Base-by-base conservation (phyloP, 768 basidiomycete species). In the Mycena crocata region DNA sequence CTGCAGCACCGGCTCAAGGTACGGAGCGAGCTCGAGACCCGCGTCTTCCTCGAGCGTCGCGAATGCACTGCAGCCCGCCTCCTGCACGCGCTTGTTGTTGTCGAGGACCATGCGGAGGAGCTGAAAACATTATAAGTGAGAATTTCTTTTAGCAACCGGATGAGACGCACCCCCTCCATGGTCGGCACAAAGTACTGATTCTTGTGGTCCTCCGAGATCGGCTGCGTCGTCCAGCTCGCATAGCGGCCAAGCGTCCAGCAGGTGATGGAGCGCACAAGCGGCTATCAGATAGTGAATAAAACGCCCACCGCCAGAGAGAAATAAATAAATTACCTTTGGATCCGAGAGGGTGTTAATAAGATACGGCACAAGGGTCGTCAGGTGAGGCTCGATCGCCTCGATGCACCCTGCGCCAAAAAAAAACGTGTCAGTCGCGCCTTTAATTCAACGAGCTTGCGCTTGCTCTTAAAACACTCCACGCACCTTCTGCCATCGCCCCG, bases 161-260 rank as follows among this genome's bases (percentile, higher is more conserved):
- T 8, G 44, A 31, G 64, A 81, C 79, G 62, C 74, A 99, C 97
- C 23, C 96, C 98, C 85, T 99, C 98, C 90, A 99, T 94, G 17
- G 96, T 97, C 0, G 98, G 98, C 32, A 99, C 91, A 76, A 99
- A 99, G 81, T 92, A 99, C 60, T 84, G 85, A 58, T 86, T 90
- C 79, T 93, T 94, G 83, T 97, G 96, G 56, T 96, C 95, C 61
- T 94, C 92, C 4, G 92, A 91, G 65, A 86, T 83, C 30, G 89
- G 86, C 75, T 92, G 90, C n/a, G 93, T 94, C 72, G 93, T 95
- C 98, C 98, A 99, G 74, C 93, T 95, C 34, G 97, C 95, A 79
- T 99, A 99, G 55, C 98, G 91, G 19, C 98, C 97, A n/a, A 99
- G 85, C 0, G 97, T 98, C 98, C 98, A 99, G 78, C 98, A 99